Base-by-base conservation (phyloP, 805 yeast species). In the Saccharomycopsis lassenensis region DNA sequence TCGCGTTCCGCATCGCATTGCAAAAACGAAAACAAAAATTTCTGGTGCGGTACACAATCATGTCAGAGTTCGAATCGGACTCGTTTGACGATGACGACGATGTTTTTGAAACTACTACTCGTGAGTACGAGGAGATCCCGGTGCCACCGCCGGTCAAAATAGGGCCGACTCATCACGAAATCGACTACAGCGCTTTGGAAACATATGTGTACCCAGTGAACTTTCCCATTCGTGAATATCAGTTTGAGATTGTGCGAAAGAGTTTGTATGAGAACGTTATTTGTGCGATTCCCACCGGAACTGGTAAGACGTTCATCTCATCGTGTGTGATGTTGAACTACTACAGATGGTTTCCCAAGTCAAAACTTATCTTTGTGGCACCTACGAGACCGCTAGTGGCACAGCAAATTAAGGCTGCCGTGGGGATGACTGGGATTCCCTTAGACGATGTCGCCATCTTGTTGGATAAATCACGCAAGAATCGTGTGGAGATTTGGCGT, bases 351-450 rank as follows among this genome's bases (percentile, higher is more conserved):
- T 81, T 87, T 15, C 70, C 70, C 11, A 54, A 58, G 4, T 74
- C 85, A 2, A 91, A 87, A 51, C 74, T 91, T 46, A 71, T 93
- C 1, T 91, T 91, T 55, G 77, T 89, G 78, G 98, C 99, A 0
- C 99, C 99, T 0, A 91, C 99, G 2, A 66, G 87, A 46, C 99
- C 99, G 0, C 64, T 91, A 37, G 97, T 91, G 5, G 87, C 95
- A 1, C 99, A 91, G 58, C 98, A 91, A 57, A 81, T 89, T 46
- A 81, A 80, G 50, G 96, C 97, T 1, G 91, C 95, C 52, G 67
- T 85, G 37, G 79, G 84, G 6, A 75, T 83, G 11, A 78, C 94
- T 0, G 96, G 95, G 3, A 73, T 93, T 15, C 79, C 93, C 1
- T 61, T 76, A 33, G 61, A 69, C 16, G 78, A 78, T 31, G 82